Percentiles rank a stretch among this genome's conserved stretches.
Evolutionary conservation across 768 basidiomycete species (phyloP).

Genomic region (Phlebiopsis gigantea): DNA sequence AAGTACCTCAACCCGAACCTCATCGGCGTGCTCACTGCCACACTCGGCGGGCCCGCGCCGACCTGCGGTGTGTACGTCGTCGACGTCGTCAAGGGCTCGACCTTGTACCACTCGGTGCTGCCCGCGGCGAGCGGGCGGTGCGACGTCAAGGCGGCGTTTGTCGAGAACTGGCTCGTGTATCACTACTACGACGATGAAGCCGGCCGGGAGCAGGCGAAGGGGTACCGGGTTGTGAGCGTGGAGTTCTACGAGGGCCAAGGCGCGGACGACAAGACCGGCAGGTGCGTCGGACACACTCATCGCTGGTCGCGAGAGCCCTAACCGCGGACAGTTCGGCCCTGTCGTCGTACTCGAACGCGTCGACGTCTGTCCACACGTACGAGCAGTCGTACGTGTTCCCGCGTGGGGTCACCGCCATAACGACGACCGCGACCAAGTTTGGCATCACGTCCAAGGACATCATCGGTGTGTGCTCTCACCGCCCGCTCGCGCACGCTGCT

Average conservation of each 20-base stretch:
- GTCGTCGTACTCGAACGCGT: slow-evolving; percentile 51
- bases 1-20: slow-evolving; percentile 90
- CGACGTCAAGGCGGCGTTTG: slow-evolving; percentile 62
- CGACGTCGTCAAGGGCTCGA: slow-evolving; percentile 74
- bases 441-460: slow-evolving; percentile 86
- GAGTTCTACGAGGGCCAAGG: slow-evolving; percentile 82
- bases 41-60: slow-evolving; percentile 19
- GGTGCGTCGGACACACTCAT: slow-evolving; percentile 41
- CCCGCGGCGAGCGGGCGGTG: slow-evolving; percentile 43
- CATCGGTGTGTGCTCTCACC: slow-evolving; percentile 52
- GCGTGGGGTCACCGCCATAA: slow-evolving; percentile 59
- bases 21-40: slow-evolving; percentile 56
- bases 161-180: slow-evolving; percentile 94
- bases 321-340: slow-evolving; percentile 51
- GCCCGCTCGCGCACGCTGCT: neutral
- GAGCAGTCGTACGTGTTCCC: slow-evolving; percentile 72
- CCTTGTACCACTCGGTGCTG: slow-evolving; percentile 62
- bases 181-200: slow-evolving; percentile 68
- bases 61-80: slow-evolving; percentile 69
- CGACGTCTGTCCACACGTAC: slow-evolving; percentile 47
- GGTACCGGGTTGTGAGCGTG: slow-evolving; percentile 71
- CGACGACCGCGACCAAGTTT: slow-evolving; percentile 78
- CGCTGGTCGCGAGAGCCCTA: neutral
- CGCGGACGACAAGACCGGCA: slow-evolving; percentile 63
- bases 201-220: slow-evolving; percentile 49